Conservation (phyloP, 225 moss, liverwort and hornwort species). For the Bryum argenteum region DNA sequence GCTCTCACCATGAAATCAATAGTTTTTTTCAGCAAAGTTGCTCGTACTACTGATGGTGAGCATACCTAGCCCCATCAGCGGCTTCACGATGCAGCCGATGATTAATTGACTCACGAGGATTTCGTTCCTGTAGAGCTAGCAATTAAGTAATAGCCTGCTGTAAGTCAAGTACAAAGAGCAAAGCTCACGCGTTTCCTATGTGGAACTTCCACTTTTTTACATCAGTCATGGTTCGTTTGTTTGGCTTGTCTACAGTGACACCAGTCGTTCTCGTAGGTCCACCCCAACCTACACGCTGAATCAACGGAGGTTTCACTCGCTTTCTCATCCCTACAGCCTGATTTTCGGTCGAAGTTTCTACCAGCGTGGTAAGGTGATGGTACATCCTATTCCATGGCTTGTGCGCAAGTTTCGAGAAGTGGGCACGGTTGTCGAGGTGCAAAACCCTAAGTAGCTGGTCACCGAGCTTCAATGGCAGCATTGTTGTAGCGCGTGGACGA, state of each 20-base stretch:
- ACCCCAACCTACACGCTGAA: slow-evolving; percentile 17
- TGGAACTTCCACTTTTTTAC: not conserved
- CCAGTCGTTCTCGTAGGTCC: not conserved
- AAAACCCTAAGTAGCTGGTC: slow-evolving; percentile 13
- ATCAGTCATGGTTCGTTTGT: not conserved
- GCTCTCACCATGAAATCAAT: not conserved
- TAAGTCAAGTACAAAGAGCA: not conserved
- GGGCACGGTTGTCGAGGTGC: not conserved
- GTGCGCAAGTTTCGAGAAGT: not conserved
- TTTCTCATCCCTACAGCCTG: slow-evolving; percentile 21
- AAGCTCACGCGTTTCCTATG: slow-evolving; percentile 26
- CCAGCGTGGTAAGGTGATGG: not conserved
- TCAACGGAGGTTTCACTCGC: not conserved
- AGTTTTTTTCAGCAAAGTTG: not conserved
- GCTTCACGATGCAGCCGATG: slow-evolving; percentile 15
- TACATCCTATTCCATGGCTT: not conserved
- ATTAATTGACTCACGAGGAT: slow-evolving; percentile 16
- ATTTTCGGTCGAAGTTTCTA: not conserved
- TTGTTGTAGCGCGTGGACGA: slow-evolving; percentile 41
- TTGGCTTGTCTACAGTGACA: not conserved
- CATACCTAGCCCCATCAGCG: not conserved
- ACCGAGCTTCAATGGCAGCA: slow-evolving; percentile 55
- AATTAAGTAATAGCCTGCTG: not conserved
- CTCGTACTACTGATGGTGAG: not conserved
- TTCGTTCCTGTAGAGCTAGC: slow-evolving; percentile 7